Base-by-base conservation (phyloP, 257 asterid species). In the Jacaranda copaia region DNA sequence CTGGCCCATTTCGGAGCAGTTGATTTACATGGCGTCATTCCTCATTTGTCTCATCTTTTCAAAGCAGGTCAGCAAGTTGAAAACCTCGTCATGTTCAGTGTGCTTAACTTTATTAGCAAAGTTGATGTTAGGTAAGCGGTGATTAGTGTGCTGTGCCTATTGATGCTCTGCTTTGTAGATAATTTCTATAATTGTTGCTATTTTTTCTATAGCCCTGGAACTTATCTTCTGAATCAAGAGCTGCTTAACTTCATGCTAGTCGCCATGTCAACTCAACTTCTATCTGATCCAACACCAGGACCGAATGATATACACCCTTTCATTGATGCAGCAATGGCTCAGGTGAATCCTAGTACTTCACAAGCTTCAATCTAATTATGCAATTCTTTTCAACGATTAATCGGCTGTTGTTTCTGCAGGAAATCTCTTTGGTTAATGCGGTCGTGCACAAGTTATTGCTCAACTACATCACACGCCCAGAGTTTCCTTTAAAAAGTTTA, bases 241-340 rank as follows among this genome's bases (percentile, higher is more conserved):
- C 90, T 95, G 80, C 93, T 90, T 76, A 89, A 93, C 88, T 96
- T 96, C 89, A 72, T 92, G 81, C 83, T 90, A 72, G 84, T 89
- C 6, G 83, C 95, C 77, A 84, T 88, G 88, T 96, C 99, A 67
- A 93, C 97, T 63, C 99, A 96, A 85, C 97, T 96, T 85, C 96
- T 87, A 66, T 86, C 96, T 78, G 97, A 97, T 79, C 96, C 98
- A 48, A 87, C 98, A 64, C 96, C 97, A 5, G 97, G 98, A 68
- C 96, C 90, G 38, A 85, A 85, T 82, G 98, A 93, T 80, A 73
- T 77, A 73, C 96, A 93, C 81, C 98, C 99, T 76, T 93, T 96
- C 77, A 82, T 91, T 59, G 98, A 96, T 83, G 93, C 98, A 69
- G 87, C 88, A 73, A 93, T 93, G 97, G 79, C 59, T 77, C 97